These are phyloP conservation scores for Hericium erinaceus DNA, from an alignment of 768 basidiomycete genomes.

Conservation along the genomic window DNA sequence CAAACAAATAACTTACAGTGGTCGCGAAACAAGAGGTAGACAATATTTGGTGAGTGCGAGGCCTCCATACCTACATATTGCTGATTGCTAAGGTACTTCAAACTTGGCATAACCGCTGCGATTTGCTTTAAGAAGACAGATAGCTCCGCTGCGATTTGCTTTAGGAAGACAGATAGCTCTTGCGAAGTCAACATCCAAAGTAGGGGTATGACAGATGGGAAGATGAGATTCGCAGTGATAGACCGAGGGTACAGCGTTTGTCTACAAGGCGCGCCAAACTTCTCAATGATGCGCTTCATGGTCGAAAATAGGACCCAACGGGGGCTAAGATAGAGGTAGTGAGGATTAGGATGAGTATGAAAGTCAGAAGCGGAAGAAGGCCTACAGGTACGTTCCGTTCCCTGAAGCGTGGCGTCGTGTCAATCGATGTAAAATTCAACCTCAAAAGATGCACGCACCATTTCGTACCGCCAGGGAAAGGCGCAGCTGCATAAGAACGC, in stretches of 20 bases:
- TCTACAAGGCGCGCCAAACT: neutral
- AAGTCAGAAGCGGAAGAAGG: slow-evolving; percentile 3
- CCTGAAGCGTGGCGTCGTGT: slow-evolving; percentile 30
- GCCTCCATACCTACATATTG: too few species aligned
- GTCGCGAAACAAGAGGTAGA: too few species aligned
- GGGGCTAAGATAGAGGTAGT: slow-evolving; percentile 1
- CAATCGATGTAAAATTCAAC: neutral
- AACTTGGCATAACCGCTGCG: too few species aligned
- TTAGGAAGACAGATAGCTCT: too few species aligned
- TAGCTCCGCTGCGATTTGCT: too few species aligned
- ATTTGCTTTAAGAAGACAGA: too few species aligned
- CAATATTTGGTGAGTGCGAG: too few species aligned
- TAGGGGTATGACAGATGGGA: neutral
- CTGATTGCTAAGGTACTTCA: neutral
- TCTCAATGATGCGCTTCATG: slow-evolving; percentile 7
- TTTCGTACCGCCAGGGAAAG: slow-evolving; percentile 89
- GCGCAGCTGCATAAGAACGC: slow-evolving; percentile 42
- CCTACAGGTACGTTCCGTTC: slow-evolving; percentile 77
- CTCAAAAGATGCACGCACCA: slow-evolving; percentile 50
- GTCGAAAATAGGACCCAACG: slow-evolving; percentile 13
- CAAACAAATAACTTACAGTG: too few species aligned
- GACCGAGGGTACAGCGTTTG: neutral
- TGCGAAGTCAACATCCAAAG: too few species aligned
- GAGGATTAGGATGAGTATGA: neutral
- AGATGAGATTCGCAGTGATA: neutral